These are phyloP conservation scores for Arabidopsis lyrata DNA, from an alignment of 441 rosid species.

Conservation along the genomic window DNA sequence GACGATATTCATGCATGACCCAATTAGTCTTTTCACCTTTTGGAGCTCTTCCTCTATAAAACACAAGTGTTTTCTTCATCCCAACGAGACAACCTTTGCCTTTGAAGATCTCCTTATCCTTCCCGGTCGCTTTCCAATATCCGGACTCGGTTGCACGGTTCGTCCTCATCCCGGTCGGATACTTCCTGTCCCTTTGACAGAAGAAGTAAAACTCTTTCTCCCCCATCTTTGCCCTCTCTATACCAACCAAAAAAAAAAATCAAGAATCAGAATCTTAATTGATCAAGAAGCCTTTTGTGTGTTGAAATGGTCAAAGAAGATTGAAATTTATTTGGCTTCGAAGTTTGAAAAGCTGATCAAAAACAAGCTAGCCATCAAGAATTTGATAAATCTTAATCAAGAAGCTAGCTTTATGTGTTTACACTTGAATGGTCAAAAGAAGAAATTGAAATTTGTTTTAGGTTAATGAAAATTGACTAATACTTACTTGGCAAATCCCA, in stretches of 20 bases:
- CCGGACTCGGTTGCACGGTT: constrained; percentile 94
- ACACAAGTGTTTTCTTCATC: constrained; percentile 99
- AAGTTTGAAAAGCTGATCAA: background rate
- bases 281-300: background rate
- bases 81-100: constrained; percentile 72
- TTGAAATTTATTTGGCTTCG: background rate
- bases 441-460: background rate
- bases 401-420: constrained; percentile 25
- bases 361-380: background rate
- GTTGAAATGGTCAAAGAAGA: constrained; percentile 6
- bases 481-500: constrained; percentile 91
- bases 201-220: constrained; percentile 98
- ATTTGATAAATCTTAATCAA: constrained; percentile 12
- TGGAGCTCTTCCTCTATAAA: constrained; percentile 95
- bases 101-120: constrained; percentile 85
- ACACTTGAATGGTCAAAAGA: constrained; percentile 24
- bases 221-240: constrained; percentile 96
- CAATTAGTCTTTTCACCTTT: constrained; percentile 95
- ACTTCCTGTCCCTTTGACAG: constrained; percentile 86
- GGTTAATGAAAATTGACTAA: constrained; percentile 25
- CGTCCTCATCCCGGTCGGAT: constrained; percentile 97
- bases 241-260: background rate
- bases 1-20: constrained; percentile 98
- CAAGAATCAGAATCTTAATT: constrained; percentile 33
- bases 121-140: constrained; percentile 99